These are phyloP conservation scores for Fusarium sp. DNA, from an alignment of 2,329 filamentous ascomycete species.

Conservation along the genomic window DNA sequence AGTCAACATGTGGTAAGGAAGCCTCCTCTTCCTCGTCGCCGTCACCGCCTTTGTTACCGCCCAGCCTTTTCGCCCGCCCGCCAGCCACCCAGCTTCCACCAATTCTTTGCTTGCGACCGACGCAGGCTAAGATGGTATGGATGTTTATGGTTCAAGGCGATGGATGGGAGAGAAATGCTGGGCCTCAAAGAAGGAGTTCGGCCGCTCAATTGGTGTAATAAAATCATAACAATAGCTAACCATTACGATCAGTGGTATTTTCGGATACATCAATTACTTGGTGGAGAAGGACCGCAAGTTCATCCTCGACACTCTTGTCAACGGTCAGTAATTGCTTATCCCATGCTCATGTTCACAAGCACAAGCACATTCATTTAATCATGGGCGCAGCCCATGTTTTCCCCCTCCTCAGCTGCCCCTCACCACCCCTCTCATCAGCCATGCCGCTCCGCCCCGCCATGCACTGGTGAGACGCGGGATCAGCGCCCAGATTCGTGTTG, in stretches of 20 bases:
- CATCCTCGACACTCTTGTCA: constrained; percentile 95
- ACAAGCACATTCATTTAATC: not conserved
- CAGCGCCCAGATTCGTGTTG: constrained; percentile 35
- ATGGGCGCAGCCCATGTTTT: not conserved
- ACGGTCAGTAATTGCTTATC: constrained; percentile 70
- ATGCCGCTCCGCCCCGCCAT: constrained; percentile 39
- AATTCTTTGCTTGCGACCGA: constrained; percentile 30
- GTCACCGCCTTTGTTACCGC: constrained; percentile 32
- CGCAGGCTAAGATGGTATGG: constrained; percentile 16
- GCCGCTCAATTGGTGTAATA: constrained; percentile 30
- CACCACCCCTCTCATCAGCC: constrained; percentile 30
- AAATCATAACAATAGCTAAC: constrained; percentile 41
- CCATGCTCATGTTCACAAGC: constrained; percentile 7
- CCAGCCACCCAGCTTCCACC: constrained; percentile 20
- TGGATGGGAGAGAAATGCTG: not conserved
- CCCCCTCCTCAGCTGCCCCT: constrained; percentile 32
- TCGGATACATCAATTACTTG: constrained; percentile 99
- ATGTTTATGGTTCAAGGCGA: constrained; percentile 11
- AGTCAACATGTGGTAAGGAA: constrained; percentile 45
- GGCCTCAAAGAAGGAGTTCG: constrained; percentile 7
- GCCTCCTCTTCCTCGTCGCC: constrained; percentile 22
- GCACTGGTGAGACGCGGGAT: constrained; percentile 42
- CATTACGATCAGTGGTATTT: constrained; percentile 76
- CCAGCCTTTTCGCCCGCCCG: not conserved
- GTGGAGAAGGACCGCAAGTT: constrained; percentile 98